These are phyloP conservation scores for Sicyos baderoa DNA, from an alignment of 306 rosid species.

Conservation along the genomic window DNA sequence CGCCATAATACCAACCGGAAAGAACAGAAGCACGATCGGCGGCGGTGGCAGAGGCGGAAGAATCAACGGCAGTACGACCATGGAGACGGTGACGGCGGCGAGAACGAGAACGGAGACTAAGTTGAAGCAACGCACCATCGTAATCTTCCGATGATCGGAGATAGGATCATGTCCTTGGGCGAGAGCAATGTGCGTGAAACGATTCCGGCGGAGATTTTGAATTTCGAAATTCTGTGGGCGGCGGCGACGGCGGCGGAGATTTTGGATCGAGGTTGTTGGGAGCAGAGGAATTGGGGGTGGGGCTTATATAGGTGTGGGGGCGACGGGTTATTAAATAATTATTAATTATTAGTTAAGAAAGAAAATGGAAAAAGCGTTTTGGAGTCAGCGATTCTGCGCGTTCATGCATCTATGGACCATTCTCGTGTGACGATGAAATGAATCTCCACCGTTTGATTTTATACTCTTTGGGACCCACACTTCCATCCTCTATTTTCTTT, in stretches of 20 bases:
- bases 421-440: background rate
- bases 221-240: background rate
- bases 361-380: background rate
- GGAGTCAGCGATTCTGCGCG: background rate
- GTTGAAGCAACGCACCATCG: conserved; percentile 41
- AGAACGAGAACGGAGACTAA: conserved; percentile 40
- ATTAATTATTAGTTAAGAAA: background rate
- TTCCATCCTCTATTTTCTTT: too few species aligned
- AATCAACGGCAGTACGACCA: conserved; percentile 49
- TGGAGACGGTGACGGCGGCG: conserved; percentile 37
- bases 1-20: conserved; percentile 64
- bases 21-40: conserved; percentile 48
- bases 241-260: background rate
- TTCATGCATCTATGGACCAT: conserved; percentile 4
- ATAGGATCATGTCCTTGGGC: conserved; percentile 29
- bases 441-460: conserved; percentile 13
- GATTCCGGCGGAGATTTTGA: background rate
- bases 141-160: background rate
- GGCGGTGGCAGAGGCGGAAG: conserved; percentile 68
- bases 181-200: background rate
- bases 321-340: background rate
- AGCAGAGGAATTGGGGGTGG: background rate
- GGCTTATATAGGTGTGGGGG: background rate
- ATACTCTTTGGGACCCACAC: background rate
- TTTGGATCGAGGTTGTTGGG: background rate